These are phyloP conservation scores for Chlorophyllum brunneum DNA, from an alignment of 768 basidiomycete species.

Conservation along the genomic window DNA sequence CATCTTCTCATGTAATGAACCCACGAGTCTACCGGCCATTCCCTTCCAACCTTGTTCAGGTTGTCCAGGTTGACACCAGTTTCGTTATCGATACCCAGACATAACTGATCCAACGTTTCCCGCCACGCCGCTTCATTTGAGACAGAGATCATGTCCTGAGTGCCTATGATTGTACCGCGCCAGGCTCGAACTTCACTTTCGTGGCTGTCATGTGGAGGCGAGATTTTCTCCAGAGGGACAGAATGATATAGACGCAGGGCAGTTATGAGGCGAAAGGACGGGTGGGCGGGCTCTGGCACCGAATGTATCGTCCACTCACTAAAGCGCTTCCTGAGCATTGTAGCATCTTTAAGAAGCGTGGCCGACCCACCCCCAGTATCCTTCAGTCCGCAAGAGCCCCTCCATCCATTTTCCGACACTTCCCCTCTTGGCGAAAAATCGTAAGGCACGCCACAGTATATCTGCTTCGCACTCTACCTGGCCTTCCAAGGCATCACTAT, in stretches of 20 bases:
- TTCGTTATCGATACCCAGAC: slow-evolving; percentile 22
- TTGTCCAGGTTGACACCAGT: slow-evolving; percentile 8
- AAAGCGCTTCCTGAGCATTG: slow-evolving; percentile 9
- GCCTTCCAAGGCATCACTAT: slow-evolving; percentile 21
- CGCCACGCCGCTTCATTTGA: slow-evolving; percentile 51
- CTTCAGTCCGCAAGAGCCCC: slow-evolving; percentile 50
- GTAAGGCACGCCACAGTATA: slow-evolving; percentile 50
- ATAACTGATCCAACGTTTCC: slow-evolving; percentile 32
- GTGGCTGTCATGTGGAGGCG: slow-evolving; percentile 21
- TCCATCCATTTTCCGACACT: slow-evolving; percentile 43
- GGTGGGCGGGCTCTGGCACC: slow-evolving; percentile 56
- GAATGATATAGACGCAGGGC: slow-evolving; percentile 66
- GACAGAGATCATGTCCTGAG: slow-evolving; percentile 38
- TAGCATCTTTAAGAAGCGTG: background rate
- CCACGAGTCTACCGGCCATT: slow-evolving; percentile 7
- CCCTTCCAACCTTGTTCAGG: slow-evolving; percentile 5
- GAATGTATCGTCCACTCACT: slow-evolving; percentile 82
- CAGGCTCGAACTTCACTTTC: slow-evolving; percentile 38
- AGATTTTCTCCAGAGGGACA: slow-evolving; percentile 25
- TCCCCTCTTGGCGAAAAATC: slow-evolving; percentile 42
- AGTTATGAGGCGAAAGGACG: slow-evolving; percentile 76
- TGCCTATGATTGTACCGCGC: slow-evolving; percentile 50
- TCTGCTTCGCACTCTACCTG: slow-evolving; percentile 55
- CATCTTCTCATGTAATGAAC: slow-evolving; percentile 8
- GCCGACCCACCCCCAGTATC: slow-evolving; percentile 78